Evolutionary conservation across 768 basidiomycete genomes (phyloP).

Genomic region (Suillus brevipes): DNA sequence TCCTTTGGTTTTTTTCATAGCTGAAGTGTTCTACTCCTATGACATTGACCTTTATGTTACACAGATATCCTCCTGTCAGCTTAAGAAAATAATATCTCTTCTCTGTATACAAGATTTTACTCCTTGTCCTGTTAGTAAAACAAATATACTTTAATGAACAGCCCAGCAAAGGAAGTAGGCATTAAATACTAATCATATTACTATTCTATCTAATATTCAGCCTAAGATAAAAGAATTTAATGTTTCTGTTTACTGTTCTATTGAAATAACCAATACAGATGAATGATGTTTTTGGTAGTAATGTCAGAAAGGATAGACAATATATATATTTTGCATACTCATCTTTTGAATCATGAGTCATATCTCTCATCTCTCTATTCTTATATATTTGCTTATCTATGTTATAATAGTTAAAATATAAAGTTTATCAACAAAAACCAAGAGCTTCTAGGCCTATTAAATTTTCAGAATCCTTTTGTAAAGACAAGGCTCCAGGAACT

Average conservation of each 20-base stretch:
- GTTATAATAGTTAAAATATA: background rate
- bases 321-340: background rate
- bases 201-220: background rate
- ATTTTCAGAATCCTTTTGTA: background rate
- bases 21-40: no score
- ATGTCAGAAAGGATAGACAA: background rate
- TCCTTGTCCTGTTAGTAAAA: background rate
- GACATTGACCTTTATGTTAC: no score
- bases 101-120: no score
- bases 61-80: no score
- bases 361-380: background rate
- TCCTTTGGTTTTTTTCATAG: no score
- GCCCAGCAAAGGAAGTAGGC: background rate
- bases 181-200: background rate
- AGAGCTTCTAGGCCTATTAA: background rate
- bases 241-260: no score
- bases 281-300: background rate
- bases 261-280: background rate
- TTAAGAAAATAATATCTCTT: no score
- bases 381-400: background rate
- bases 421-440: background rate
- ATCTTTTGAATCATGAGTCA: background rate
- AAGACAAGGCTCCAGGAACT: background rate
- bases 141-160: background rate
- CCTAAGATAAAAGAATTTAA: no score